Evolutionary conservation across 768 basidiomycete species (phyloP).

Genomic region (Leccinellum rugosiceps): DNA sequence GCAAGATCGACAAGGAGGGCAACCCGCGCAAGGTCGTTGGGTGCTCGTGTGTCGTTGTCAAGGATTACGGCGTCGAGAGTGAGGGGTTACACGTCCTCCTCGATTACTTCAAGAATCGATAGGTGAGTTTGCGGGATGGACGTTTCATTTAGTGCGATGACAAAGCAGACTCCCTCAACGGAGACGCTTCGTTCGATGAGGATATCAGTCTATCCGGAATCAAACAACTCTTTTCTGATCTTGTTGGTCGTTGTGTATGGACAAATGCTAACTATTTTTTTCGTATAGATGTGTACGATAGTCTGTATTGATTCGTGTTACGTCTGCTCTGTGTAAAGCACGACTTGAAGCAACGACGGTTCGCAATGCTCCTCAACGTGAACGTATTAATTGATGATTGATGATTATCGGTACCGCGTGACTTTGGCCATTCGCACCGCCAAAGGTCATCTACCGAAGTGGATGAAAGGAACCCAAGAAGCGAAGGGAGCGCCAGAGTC

Average conservation of each 20-base stretch:
- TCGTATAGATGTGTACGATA: conserved; percentile 7
- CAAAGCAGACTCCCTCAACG: conserved; percentile 91
- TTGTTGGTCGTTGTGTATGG: conserved; percentile 1
- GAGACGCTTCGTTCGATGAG: conserved; percentile 62
- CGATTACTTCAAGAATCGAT: conserved; percentile 94
- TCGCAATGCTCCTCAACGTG: too few relatives aligned
- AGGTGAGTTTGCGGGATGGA: conserved; percentile 35
- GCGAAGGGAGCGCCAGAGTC: too few relatives aligned
- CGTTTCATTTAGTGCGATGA: conserved; percentile 50
- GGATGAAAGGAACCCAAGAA: too few relatives aligned
- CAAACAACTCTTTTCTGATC: conserved; percentile 54
- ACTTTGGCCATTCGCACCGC: too few relatives aligned
- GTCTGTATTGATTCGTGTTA: too few relatives aligned
- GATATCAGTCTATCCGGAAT: conserved; percentile 40
- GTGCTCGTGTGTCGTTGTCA: conserved; percentile 94
- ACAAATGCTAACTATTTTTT: conserved; percentile 7
- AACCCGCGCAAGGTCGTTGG: conserved; percentile 96
- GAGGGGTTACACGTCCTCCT: conserved; percentile 92
- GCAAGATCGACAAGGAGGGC: conserved; percentile 99
- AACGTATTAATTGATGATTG: too few relatives aligned
- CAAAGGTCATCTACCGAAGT: too few relatives aligned
- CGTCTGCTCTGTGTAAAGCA: too few relatives aligned
- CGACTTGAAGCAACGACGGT: too few relatives aligned
- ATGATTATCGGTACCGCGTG: too few relatives aligned
- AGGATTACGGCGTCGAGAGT: conserved; percentile 93